These are phyloP conservation scores for Boletus speciosus DNA, from an alignment of 768 basidiomycete species.

Conservation along the genomic window DNA sequence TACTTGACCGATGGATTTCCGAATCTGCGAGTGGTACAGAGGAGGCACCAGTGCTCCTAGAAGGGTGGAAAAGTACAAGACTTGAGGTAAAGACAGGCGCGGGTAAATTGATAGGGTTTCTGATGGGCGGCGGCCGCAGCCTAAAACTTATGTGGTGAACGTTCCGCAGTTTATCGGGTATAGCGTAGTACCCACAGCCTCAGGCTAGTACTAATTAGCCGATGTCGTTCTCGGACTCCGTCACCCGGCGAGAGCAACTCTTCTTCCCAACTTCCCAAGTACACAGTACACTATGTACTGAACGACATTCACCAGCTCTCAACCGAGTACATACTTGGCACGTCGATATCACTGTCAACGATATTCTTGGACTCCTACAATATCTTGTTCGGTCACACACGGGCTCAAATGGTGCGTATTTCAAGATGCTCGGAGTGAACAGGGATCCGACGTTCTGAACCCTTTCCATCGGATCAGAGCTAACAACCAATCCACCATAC, in stretches of 20 bases:
- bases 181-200: too few species aligned
- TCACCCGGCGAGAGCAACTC: not conserved
- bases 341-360: too few species aligned
- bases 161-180: constrained; percentile 8
- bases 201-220: not conserved
- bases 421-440: not conserved
- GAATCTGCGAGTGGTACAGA: not conserved
- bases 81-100: not conserved
- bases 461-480: too few species aligned
- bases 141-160: not conserved
- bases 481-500: too few species aligned
- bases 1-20: constrained; percentile 1
- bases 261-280: too few species aligned
- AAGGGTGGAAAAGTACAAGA: not conserved
- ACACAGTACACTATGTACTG: too few species aligned
- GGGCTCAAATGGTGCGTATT: not conserved
- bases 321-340: too few species aligned
- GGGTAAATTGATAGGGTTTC: not conserved
- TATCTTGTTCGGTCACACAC: not conserved
- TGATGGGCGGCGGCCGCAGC: not conserved
- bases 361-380: too few species aligned
- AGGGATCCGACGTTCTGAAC: too few species aligned
- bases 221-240: not conserved
- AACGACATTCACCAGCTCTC: too few species aligned
- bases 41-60: not conserved